Percentiles rank a stretch among this genome's conserved stretches.
phyloP scores from a whole-genome alignment of 83 land plant species.

The Larix sibirica region DNA sequence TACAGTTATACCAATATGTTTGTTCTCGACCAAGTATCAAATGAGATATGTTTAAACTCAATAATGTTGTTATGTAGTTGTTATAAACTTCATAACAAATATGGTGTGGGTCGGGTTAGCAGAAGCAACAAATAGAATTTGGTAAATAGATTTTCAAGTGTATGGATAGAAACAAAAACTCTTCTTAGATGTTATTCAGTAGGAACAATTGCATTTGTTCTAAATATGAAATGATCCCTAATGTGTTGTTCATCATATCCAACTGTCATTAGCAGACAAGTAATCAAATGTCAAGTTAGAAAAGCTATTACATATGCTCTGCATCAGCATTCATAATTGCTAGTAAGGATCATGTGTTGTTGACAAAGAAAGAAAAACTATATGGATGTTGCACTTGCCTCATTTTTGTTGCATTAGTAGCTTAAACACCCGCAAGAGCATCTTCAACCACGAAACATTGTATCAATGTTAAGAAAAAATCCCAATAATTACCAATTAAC shows the following conservation, averaged over 20 bases:
- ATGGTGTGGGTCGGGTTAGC: background rate
- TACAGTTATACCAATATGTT: background rate
- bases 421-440: constrained; percentile 95
- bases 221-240: background rate
- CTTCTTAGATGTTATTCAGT: background rate
- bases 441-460: constrained; percentile 98
- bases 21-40: background rate
- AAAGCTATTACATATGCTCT: background rate
- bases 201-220: background rate
- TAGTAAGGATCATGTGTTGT: background rate
- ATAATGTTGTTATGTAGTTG: too few relatives aligned
- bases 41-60: too few relatives aligned
- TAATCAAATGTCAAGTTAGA: background rate
- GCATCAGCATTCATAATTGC: background rate
- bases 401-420: constrained; percentile 95
- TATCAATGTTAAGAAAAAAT: background rate
- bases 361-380: background rate
- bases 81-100: background rate
- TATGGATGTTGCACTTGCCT: constrained; percentile 42
- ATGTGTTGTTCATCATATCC: background rate
- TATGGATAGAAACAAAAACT: background rate
- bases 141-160: background rate
- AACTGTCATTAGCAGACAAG: background rate
- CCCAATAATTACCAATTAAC: too few relatives aligned
- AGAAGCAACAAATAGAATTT: background rate